Base-by-base conservation (phyloP, 75 land plant genomes). In the Ceratopteris richardii region DNA sequence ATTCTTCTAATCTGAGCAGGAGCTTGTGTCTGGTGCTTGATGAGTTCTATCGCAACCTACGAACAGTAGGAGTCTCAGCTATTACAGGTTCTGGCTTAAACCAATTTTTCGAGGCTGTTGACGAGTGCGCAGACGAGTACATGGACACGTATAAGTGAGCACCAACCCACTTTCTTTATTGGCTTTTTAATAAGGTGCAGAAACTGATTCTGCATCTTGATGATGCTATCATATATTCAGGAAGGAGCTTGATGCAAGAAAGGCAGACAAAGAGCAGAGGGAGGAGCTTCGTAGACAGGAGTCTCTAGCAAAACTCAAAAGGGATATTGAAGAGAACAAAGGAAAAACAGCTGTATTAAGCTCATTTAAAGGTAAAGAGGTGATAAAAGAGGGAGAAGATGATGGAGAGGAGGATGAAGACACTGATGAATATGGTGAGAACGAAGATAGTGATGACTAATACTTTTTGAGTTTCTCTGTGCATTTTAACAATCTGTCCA, bases 1-100 rank as follows among this genome's bases (percentile, higher is more conserved):
- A 95, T 65, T 72, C 80, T 16, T 76, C 97, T 39, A 77, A 74
- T 29, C 60, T 95, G 53, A 80, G 83, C 29, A 74, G 90, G 51
- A 95, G 97, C 65, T 78, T 90, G 18, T 82, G 93, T 25, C 81
- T 95, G 43, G 88, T 69, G 5, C 76, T 95, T 50, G 99, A 95
- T 66, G 97, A 90, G 59, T 95, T 95, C 66, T 95, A 95, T 56
- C 80, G 74, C 39, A 95, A 95, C 62, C 67, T 95, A 6, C 74
- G 63, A 4, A 74, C 77, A 60, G 93, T 90, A 43, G 99, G 99
- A 43, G 97, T 95, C 0, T 95, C 99, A 67, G 92, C 99, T 25
- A 75, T 90, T 60, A 72, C 88, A 65, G 99, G 99, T 59, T 74
- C 69, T 39, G 99, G 99, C 29, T 68, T 87, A 69, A 73, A 65